Conservation (phyloP, 306 rosid species). For the Cicer pinnatifidum region DNA sequence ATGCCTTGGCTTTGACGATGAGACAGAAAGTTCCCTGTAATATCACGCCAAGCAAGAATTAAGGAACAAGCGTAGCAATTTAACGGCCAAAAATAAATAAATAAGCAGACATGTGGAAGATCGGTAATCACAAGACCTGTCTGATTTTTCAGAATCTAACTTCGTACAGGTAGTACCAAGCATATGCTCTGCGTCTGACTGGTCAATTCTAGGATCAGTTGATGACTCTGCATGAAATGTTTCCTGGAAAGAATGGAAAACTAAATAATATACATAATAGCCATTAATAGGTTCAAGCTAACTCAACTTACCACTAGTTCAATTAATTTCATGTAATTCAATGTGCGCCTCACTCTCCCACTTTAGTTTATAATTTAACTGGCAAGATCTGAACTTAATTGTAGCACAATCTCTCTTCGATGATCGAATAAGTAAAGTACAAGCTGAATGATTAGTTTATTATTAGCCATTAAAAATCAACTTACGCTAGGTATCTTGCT, state of each 20-base stretch:
- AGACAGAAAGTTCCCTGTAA: slow-evolving; percentile 59
- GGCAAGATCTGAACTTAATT: not conserved
- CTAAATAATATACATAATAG: not conserved
- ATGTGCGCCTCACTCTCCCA: no score
- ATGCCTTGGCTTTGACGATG: slow-evolving; percentile 56
- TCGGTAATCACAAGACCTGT: slow-evolving; percentile 52
- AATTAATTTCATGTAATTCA: no score
- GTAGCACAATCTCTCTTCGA: not conserved
- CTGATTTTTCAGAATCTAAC: slow-evolving; percentile 50
- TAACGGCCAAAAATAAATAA: not conserved
- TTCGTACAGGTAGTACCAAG: slow-evolving; percentile 24
- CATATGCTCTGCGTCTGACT: slow-evolving; percentile 38
- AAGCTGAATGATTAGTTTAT: not conserved
- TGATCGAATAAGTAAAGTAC: not conserved
- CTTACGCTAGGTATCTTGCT: slow-evolving; percentile 44
- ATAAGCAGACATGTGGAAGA: slow-evolving; percentile 3
- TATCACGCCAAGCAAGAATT: slow-evolving; percentile 25
- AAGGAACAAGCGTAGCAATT: not conserved
- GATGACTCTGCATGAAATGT: slow-evolving; percentile 33
- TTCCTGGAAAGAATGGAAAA: slow-evolving; percentile 45
- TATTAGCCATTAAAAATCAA: slow-evolving; percentile 8
- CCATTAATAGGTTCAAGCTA: no score
- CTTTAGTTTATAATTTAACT: no score
- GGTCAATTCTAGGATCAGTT: slow-evolving; percentile 30
- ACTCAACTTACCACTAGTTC: no score